These are phyloP conservation scores for Colletotrichum gloeosporioides DNA, from an alignment of 2,329 filamentous ascomycete species.

Conservation along the genomic window DNA sequence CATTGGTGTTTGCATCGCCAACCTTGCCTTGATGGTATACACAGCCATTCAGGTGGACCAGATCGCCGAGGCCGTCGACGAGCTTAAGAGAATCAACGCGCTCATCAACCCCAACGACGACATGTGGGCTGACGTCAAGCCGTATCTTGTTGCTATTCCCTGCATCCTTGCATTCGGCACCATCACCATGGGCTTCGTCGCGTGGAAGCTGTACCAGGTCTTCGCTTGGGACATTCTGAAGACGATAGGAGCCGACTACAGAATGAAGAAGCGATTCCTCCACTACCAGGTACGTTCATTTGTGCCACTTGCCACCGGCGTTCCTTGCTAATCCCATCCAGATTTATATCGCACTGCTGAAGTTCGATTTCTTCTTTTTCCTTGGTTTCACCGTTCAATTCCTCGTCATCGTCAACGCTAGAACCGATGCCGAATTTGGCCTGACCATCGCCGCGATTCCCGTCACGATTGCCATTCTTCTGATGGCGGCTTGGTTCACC, in stretches of 20 bases:
- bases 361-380: constrained; percentile 99
- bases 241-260: constrained; percentile 95
- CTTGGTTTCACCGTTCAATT: constrained; percentile 98
- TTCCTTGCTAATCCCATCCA: constrained; percentile 37
- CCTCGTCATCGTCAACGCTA: constrained; percentile 82
- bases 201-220: constrained; percentile 97
- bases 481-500: constrained; percentile 85
- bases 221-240: constrained; percentile 99
- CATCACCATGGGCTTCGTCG: constrained; percentile 73
- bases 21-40: constrained; percentile 90
- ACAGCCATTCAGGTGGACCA: constrained; percentile 92
- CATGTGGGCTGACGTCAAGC: constrained; percentile 74
- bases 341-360: constrained; percentile 97
- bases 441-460: constrained; percentile 90
- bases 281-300: constrained; percentile 80
- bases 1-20: constrained; percentile 93
- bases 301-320: neutral
- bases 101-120: constrained; percentile 32
- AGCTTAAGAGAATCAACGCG: constrained; percentile 50
- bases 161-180: constrained; percentile 81
- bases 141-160: constrained; percentile 85
- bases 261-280: constrained; percentile 95
- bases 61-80: constrained; percentile 74
- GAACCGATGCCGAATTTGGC: constrained; percentile 76
- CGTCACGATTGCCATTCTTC: constrained; percentile 86